phyloP scores from a whole-genome alignment of 352 stramenopile species.

The Plasmopara muralis region DNA sequence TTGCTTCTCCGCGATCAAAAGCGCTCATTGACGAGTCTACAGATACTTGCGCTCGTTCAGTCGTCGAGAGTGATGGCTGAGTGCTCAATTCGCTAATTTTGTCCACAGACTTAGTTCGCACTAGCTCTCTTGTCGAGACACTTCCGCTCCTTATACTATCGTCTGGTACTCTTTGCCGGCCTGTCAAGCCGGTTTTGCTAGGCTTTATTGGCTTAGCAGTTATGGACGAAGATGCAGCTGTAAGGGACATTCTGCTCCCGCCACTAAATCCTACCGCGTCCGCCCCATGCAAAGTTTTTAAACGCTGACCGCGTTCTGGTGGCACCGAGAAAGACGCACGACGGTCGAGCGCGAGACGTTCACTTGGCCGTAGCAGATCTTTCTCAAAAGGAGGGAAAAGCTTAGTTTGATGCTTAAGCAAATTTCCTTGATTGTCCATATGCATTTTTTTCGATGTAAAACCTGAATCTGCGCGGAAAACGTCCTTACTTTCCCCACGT shows the following conservation, averaged over 20 bases:
- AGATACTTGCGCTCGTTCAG: conserved; percentile 11
- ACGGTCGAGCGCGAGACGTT: conserved; percentile 35
- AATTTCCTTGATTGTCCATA: conserved; percentile 15
- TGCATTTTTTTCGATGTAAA: conserved; percentile 4
- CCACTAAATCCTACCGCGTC: conserved; percentile 10
- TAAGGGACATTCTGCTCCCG: conserved; percentile 14
- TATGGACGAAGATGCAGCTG: conserved; percentile 6
- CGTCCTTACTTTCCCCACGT: conserved; percentile 10
- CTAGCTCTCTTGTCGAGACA: conserved; percentile 17
- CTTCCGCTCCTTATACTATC: conserved; percentile 23
- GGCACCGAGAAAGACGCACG: conserved; percentile 38
- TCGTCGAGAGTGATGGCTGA: conserved; percentile 4
- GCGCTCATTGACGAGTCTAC: conserved; percentile 18
- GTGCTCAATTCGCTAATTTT: conserved; percentile 16
- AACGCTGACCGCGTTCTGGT: conserved; percentile 10
- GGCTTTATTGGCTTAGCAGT: conserved; percentile 11
- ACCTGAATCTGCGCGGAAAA: conserved; percentile 3
- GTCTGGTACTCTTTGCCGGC: conserved; percentile 11
- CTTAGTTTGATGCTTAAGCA: conserved; percentile 14
- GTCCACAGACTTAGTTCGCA: conserved; percentile 21
- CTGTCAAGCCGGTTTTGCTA: conserved; percentile 10
- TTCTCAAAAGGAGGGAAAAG: conserved; percentile 13
- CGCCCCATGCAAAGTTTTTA: conserved; percentile 3
- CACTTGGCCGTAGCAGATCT: conserved; percentile 10
- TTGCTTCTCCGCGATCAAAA: conserved; percentile 10